Evolutionary conservation across 176 grass and related monocot species (phyloP), one percentile per base, ranked within the genome.

Genomic region (Phoenix dactylifera): DNA sequence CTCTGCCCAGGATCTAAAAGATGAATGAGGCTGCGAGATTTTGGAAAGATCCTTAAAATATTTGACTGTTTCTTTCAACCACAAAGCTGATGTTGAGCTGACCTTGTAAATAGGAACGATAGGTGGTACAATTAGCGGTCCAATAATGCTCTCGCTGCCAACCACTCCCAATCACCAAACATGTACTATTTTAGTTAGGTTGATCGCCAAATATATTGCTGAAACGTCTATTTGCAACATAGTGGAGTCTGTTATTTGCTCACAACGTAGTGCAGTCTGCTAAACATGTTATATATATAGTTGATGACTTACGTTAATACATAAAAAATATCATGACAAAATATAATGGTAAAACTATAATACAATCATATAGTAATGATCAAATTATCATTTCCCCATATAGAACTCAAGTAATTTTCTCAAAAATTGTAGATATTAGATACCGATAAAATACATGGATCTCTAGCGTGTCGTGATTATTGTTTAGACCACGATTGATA

Each of bases 91-190:
- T 68, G 63, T 67, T 60, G 17, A 20, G 55, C 53, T 67, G 64
- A 19, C 71, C 29, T 56, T 26, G 12, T 54, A 15, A 19, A 17
- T 67, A 57, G 60, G 55, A 69, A 44, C 54, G 64, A 69, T 48
- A 75, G 56, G 54, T 69, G 30, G 23, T 67, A 65, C 55, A 26
- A 67, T 76, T 20, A 58, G 52, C 60, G 22, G 32, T n/a, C 59
- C 55, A 76, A 76, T 76, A 25, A 76, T 67, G 57, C 66, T 62
- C 55, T 77, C 51, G 62, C 58, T 15, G 5, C 17, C 58, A 70
- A 77, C 65, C 49, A 70, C 74, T 57, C 58, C 62, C 48, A 63
- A 69, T 77, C 44, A 70, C 51, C 18, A 17, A 49, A 19, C 17
- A 68, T 28, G 68, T 76, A 50, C 29, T 44, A 44, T 16, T 54